Evolutionary conservation across 176 grass and related monocot genomes (phyloP), one percentile per base, ranked within the genome.

Genomic region (Triticum turgidum): DNA sequence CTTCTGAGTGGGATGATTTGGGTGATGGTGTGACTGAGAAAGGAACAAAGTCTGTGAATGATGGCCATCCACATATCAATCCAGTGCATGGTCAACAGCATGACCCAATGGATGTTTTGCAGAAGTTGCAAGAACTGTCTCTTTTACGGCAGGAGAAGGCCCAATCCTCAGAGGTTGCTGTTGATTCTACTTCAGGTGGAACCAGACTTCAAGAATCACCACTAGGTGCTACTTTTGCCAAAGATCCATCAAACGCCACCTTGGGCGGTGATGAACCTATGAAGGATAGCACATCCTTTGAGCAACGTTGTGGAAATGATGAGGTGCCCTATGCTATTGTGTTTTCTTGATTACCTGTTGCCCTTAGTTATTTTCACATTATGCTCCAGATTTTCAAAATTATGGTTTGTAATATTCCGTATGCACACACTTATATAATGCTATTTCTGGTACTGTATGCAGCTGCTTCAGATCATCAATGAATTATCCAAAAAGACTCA

Each of bases 381-480:
- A 73, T 20, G 24, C 22, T 30, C 35, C 7, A 52, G 69, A 71
- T 80, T 80, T 79, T 63, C 11, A 77, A 41, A 69, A 9, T 24
- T 80, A 76, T 18, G 32, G 35, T 72, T 79, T 80, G 18, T 83
- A 86, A 45, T 58, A 45, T 58, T 65, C 45, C 30, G 6, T 61
- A 61, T 32, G 56, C 45, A 49, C 72, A 27, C 14, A 18, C 3
- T 45, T 44, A 25, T 68, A 3, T 11, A 14, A 58, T 87, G 27
- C 37, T 77, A 41, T 80, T 61, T 88, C 38, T 82, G 70, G 79
- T 71, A 70, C 52, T 87, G 15, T 90, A 14, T 86, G 76, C 90
- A 98, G 96, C 79, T 98, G 63, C 79, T 88, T 64, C 75, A 85
- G 65, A 70, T 87, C 59, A 79, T 95, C 32, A 80, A 92, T 78